Conservation (phyloP, 164 flowering plant genomes). For the Dillenia suffruticosa region DNA sequence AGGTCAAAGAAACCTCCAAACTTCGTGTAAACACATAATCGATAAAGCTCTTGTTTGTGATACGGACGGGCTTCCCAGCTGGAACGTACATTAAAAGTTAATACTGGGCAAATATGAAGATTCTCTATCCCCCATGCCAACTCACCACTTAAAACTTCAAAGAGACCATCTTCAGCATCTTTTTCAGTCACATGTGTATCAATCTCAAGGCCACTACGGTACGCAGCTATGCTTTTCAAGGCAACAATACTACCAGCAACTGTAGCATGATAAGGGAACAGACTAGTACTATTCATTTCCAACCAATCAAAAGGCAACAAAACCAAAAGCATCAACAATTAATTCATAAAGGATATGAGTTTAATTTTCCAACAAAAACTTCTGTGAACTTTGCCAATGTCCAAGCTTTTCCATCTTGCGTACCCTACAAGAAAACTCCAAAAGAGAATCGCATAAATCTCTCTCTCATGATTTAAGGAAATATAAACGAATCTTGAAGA, state of each 20-base stretch:
- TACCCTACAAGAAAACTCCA: constrained; percentile 31
- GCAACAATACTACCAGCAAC: constrained; percentile 49
- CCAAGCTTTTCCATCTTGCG: constrained; percentile 53
- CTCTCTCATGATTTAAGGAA: not conserved
- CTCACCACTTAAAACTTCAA: constrained; percentile 56
- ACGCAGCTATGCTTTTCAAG: constrained; percentile 92
- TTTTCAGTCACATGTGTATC: constrained; percentile 47
- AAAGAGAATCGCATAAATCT: not conserved
- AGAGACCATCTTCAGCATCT: constrained; percentile 78
- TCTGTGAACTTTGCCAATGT: constrained; percentile 67
- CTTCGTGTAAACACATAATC: constrained; percentile 68
- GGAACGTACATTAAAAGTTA: constrained; percentile 15
- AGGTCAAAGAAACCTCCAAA: constrained; percentile 68
- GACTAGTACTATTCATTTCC: constrained; percentile 1
- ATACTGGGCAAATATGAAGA: not conserved
- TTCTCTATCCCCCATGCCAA: not conserved
- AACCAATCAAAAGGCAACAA: not conserved
- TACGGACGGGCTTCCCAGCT: constrained; percentile 76
- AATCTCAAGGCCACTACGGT: constrained; percentile 83
- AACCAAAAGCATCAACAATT: constrained; percentile 1
- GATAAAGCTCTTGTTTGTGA: constrained; percentile 69
- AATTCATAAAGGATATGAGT: constrained; percentile 75
- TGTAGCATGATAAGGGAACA: constrained; percentile 56
- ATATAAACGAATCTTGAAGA: too few species aligned
- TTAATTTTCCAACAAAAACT: constrained; percentile 43